Conservation (phyloP, 1,284 basidiomycete genomes). For the Bondarzewia mesenterica region DNA sequence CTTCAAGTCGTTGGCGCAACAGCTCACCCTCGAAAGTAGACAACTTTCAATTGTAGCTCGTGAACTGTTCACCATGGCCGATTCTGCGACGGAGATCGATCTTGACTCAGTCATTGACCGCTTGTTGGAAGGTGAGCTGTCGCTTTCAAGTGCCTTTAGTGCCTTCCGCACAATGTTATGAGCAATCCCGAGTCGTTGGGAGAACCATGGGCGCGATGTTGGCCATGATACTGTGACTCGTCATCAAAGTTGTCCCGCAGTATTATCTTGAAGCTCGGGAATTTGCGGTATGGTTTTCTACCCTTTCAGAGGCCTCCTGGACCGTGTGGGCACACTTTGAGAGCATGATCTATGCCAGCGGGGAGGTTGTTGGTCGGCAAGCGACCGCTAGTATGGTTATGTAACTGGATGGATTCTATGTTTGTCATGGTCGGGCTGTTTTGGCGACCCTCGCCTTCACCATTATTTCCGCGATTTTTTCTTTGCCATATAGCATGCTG, state of each 20-base stretch:
- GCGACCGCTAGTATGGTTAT: neutral
- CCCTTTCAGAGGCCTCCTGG: neutral
- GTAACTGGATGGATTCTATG: neutral
- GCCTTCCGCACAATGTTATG: neutral
- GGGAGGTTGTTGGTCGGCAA: neutral
- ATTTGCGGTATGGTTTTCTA: neutral
- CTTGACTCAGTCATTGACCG: slow-evolving; percentile 98
- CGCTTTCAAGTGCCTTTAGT: slow-evolving; percentile 14
- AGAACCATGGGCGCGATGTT: neutral
- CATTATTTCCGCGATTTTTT: neutral
- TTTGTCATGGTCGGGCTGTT: neutral
- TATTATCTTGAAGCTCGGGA: neutral
- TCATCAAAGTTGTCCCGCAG: neutral
- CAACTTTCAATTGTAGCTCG: neutral
- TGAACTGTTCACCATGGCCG: slow-evolving; percentile 36
- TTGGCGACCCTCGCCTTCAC: neutral
- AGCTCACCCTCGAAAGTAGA: neutral
- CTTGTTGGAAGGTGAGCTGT: slow-evolving; percentile 84
- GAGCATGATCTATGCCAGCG: neutral
- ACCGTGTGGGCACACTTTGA: neutral
- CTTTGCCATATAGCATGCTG: neutral
- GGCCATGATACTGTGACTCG: too few relatives aligned
- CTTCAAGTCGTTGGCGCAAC: neutral
- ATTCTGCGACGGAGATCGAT: slow-evolving; percentile 82
- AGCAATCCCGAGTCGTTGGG: neutral